phyloP scores from a whole-genome alignment of 129 eudicot genomes.

The Artemisia annua region DNA sequence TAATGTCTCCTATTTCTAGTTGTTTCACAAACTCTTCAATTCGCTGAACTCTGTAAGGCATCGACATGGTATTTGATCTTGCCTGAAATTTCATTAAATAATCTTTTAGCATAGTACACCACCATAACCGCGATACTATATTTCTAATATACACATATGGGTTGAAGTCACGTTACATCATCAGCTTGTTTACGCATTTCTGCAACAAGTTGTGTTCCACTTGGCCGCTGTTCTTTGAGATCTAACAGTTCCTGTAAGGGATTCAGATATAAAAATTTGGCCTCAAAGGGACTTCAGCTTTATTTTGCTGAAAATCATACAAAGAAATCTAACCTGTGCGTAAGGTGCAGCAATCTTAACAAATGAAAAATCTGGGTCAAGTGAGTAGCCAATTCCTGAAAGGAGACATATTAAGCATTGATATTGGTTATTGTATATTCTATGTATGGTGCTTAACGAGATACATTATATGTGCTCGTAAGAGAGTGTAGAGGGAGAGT shows the following conservation, averaged over 20 bases:
- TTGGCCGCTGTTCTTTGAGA: conserved; percentile 60
- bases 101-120: conserved; percentile 17
- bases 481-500: neutral
- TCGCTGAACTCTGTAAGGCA: conserved; percentile 92
- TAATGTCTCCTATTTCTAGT: conserved; percentile 88
- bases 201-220: conserved; percentile 78
- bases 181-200: conserved; percentile 90
- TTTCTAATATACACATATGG: neutral
- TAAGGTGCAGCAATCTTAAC: conserved; percentile 92
- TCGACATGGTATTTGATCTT: conserved; percentile 74
- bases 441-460: neutral
- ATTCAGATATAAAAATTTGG: conserved; percentile 7
- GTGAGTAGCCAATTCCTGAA: conserved; percentile 76
- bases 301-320: neutral
- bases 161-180: conserved; percentile 49
- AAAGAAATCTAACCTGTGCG: conserved; percentile 62
- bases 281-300: neutral
- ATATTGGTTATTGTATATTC: neutral
- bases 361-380: conserved; percentile 92
- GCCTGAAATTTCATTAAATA: conserved; percentile 51
- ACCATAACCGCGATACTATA: too few species aligned
- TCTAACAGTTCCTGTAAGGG: conserved; percentile 85
- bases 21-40: conserved; percentile 93
- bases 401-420: conserved; percentile 13
- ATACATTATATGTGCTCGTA: neutral